phyloP scores from a whole-genome alignment of 768 basidiomycete genomes.

The Leccinum rimulosum region DNA sequence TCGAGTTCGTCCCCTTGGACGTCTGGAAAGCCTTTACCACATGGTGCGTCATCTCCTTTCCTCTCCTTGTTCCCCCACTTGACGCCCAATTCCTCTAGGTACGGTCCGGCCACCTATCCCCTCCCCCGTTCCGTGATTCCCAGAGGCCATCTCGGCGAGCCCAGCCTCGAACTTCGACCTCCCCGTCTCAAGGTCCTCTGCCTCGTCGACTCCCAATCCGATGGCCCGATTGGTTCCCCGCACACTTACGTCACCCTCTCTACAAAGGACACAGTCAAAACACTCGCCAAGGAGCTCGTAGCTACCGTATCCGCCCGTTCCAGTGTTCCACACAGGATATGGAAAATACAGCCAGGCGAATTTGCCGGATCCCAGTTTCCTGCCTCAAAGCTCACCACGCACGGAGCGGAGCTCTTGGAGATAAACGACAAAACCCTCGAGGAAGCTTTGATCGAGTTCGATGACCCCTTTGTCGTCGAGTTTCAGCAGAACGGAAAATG shows the following conservation, averaged over 20 bases:
- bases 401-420: slow-evolving; percentile 42
- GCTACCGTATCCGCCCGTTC: slow-evolving; percentile 33
- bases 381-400: slow-evolving; percentile 20
- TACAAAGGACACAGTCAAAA: slow-evolving; percentile 45
- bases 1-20: slow-evolving; percentile 70
- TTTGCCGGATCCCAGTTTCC: slow-evolving; percentile 31
- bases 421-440: slow-evolving; percentile 49
- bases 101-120: slow-evolving; percentile 55
- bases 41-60: slow-evolving; percentile 43
- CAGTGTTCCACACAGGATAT: slow-evolving; percentile 52
- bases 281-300: slow-evolving; percentile 42
- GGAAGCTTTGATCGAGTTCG: slow-evolving; percentile 54
- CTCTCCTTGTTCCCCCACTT: not conserved
- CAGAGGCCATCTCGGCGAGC: slow-evolving; percentile 48
- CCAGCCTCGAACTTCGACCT: slow-evolving; percentile 70
- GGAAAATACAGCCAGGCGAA: slow-evolving; percentile 50
- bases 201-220: slow-evolving; percentile 33
- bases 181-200: slow-evolving; percentile 58
- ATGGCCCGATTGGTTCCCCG: slow-evolving; percentile 28
- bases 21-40: slow-evolving; percentile 66
- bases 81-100: slow-evolving; percentile 48
- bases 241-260: slow-evolving; percentile 47
- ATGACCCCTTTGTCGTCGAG: slow-evolving; percentile 79
- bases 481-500: slow-evolving; percentile 58
- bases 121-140: slow-evolving; percentile 68